Conservation (phyloP, 78 protist genomes). For the Chrysochromulina parva region DNA sequence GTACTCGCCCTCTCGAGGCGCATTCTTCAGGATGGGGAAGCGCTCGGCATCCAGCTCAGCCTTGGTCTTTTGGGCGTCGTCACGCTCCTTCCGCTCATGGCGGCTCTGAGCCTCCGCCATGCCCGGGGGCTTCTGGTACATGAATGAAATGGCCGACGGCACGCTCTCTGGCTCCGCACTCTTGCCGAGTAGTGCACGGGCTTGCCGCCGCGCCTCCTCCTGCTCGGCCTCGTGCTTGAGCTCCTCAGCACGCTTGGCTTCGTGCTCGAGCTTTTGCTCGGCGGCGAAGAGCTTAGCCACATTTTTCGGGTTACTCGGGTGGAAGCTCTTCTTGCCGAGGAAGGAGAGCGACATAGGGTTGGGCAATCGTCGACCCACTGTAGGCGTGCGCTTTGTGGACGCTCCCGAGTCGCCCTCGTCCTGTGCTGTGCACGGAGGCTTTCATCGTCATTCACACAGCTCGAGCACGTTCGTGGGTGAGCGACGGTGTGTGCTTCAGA, state of each 20-base stretch:
- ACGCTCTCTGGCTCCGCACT: not conserved
- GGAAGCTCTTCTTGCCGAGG: constrained; percentile 14
- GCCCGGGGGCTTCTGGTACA: constrained; percentile 1
- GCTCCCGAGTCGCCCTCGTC: too few species aligned
- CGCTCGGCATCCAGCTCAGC: not conserved
- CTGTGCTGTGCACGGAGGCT: too few species aligned
- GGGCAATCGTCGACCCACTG: too few species aligned
- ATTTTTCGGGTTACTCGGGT: constrained; percentile 1
- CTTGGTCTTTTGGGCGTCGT: not conserved
- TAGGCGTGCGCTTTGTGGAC: too few species aligned
- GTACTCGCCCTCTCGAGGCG: not conserved
- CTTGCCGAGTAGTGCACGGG: not conserved
- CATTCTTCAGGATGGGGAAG: not conserved
- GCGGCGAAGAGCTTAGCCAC: not conserved
- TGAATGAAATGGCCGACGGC: not conserved
- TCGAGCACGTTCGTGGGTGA: too few species aligned
- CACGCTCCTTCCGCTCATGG: not conserved
- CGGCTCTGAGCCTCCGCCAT: not conserved
- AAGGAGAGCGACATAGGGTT: too few species aligned
- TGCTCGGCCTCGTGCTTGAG: not conserved
- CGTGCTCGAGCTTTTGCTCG: not conserved
- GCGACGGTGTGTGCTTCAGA: too few species aligned
- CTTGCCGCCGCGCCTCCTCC: not conserved
- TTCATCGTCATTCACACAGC: too few species aligned
- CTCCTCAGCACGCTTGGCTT: not conserved